phyloP scores from a whole-genome alignment of 2,329 filamentous ascomycete genomes.

The Acrocalymma vagum region DNA sequence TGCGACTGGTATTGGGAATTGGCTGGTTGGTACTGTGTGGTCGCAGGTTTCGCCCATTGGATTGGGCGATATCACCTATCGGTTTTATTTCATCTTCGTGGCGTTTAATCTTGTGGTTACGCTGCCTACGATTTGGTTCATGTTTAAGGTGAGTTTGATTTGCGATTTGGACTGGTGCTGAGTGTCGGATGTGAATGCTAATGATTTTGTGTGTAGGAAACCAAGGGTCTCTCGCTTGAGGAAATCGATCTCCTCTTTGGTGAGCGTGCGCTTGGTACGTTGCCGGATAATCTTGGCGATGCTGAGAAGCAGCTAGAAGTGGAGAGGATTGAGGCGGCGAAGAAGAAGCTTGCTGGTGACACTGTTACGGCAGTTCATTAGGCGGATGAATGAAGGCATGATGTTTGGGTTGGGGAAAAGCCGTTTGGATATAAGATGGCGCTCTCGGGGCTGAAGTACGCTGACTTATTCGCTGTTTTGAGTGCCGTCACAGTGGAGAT shows the following conservation, averaged over 20 bases:
- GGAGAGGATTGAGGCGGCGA: constrained; percentile 28
- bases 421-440: too few relatives aligned
- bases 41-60: constrained; percentile 66
- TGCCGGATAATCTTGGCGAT: constrained; percentile 54
- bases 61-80: constrained; percentile 58
- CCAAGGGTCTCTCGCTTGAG: constrained; percentile 59
- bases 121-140: constrained; percentile 58
- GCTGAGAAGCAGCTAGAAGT: constrained; percentile 32
- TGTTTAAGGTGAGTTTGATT: constrained; percentile 53
- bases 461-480: too few relatives aligned
- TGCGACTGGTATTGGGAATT: constrained; percentile 66
- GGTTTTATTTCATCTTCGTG: constrained; percentile 67
- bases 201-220: constrained; percentile 38
- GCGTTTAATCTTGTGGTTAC: constrained; percentile 57
- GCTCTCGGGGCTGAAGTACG: too few relatives aligned
- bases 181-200: too few relatives aligned
- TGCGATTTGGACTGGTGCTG: too few relatives aligned
- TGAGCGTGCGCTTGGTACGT: constrained; percentile 57
- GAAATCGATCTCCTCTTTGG: constrained; percentile 68
- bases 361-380: constrained; percentile 24
- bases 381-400: too few relatives aligned
- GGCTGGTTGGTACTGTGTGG: constrained; percentile 67
- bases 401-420: too few relatives aligned
- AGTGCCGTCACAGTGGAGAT: too few relatives aligned
- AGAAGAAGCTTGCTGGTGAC: constrained; percentile 20